A percentile compares a stretch with the other conserved stretches of the same genome.
phyloP scores from a whole-genome alignment of 495 filamentous ascomycete species.

The Platismatia glauca region DNA sequence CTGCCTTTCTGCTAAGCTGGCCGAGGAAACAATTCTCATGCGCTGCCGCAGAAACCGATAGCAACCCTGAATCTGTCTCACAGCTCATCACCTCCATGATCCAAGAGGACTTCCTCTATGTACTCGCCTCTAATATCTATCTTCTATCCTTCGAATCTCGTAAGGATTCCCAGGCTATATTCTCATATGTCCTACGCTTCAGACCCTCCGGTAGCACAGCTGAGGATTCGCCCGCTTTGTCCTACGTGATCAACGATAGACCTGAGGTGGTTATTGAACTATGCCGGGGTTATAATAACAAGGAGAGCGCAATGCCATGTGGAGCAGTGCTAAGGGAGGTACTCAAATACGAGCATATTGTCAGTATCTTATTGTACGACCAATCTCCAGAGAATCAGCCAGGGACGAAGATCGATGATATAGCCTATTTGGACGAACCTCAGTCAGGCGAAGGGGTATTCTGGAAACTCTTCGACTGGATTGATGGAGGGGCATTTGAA shows the following conservation, averaged over 20 bases:
- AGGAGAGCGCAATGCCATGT: constrained; percentile 87
- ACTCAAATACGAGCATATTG: constrained; percentile 80
- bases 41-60: constrained; percentile 59
- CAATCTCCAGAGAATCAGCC: constrained; percentile 58
- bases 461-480: constrained; percentile 98
- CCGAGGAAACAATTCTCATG: neutral
- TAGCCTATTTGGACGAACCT: constrained; percentile 51
- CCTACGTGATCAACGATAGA: constrained; percentile 72
- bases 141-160: constrained; percentile 86
- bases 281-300: constrained; percentile 80
- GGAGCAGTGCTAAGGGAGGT: constrained; percentile 86
- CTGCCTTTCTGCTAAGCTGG: constrained; percentile 6
- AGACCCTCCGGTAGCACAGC: constrained; percentile 47
- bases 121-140: constrained; percentile 69
- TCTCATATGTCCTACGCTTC: constrained; percentile 81
- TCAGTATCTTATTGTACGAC: constrained; percentile 85
- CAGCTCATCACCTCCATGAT: constrained; percentile 71
- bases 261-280: constrained; percentile 82
- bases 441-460: constrained; percentile 76
- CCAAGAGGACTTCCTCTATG: constrained; percentile 77
- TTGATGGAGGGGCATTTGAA: constrained; percentile 90
- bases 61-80: constrained; percentile 75
- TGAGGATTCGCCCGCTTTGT: constrained; percentile 68
- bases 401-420: constrained; percentile 47
- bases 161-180: constrained; percentile 83